Conservation (phyloP, 2,329 filamentous ascomycete genomes). For the Chaetomiaceae sp. region DNA sequence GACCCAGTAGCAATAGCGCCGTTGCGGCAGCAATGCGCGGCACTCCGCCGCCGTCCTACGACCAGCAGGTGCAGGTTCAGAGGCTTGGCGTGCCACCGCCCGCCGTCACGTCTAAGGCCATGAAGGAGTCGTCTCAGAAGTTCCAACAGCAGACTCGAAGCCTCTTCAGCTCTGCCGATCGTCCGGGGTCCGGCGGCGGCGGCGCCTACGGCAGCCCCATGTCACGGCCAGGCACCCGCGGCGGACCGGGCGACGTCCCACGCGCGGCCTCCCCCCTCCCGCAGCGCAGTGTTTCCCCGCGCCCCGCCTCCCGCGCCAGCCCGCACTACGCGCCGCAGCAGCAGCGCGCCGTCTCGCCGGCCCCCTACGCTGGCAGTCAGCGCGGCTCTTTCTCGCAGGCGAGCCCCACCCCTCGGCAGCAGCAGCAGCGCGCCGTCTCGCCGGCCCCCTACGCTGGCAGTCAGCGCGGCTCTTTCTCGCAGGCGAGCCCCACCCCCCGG, state of each 20-base stretch:
- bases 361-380: slow-evolving; percentile 49
- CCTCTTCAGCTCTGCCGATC: slow-evolving; percentile 53
- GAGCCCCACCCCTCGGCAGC: too few relatives aligned
- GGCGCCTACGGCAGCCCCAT: slow-evolving; percentile 27
- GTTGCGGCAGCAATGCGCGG: slow-evolving; percentile 56
- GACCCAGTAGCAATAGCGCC: slow-evolving; percentile 34
- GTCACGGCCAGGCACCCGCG: slow-evolving; percentile 54
- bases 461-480: slow-evolving; percentile 27
- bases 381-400: slow-evolving; percentile 24
- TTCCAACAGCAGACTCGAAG: slow-evolving; percentile 77
- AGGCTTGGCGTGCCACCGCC: slow-evolving; percentile 83
- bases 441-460: slow-evolving; percentile 56
- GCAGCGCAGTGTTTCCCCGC: slow-evolving; percentile 35
- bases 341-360: slow-evolving; percentile 40
- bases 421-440: slow-evolving; percentile 21
- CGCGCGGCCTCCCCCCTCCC: slow-evolving; percentile 63
- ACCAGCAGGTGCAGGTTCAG: slow-evolving; percentile 65
- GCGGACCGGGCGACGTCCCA: slow-evolving; percentile 48
- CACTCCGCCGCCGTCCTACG: slow-evolving; percentile 83
- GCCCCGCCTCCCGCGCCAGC: slow-evolving; percentile 8
- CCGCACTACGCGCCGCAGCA: background rate
- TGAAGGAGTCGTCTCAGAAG: slow-evolving; percentile 91
- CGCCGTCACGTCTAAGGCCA: slow-evolving; percentile 85
- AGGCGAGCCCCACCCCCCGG: too few relatives aligned
- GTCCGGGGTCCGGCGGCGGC: slow-evolving; percentile 31